Evolutionary conservation across 441 rosid species (phyloP).

Genomic region (Pelargonium cotyledonis): DNA sequence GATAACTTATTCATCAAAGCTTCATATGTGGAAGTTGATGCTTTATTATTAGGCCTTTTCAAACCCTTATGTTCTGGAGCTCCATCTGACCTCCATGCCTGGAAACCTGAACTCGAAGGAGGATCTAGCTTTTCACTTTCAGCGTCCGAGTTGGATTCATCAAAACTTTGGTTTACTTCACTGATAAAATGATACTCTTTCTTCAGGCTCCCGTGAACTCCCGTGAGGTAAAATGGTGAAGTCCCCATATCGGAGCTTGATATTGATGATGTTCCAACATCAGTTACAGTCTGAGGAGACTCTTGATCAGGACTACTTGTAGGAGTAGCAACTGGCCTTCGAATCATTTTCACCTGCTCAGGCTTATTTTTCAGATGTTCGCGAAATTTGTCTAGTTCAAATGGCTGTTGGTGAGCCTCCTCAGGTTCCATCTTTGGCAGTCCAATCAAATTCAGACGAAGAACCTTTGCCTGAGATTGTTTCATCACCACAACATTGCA

Average conservation of each 20-base stretch:
- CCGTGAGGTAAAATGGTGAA: constrained; percentile 68
- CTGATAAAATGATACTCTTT: constrained; percentile 48
- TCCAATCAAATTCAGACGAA: constrained; percentile 88
- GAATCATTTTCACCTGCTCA: constrained; percentile 40
- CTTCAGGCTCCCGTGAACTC: constrained; percentile 50
- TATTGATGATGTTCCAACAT: constrained; percentile 85
- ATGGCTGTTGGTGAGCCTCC: constrained; percentile 29
- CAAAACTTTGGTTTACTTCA: constrained; percentile 47
- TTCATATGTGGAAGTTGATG: constrained; percentile 44
- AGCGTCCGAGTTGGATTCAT: constrained; percentile 68
- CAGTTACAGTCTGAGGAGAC: constrained; percentile 80
- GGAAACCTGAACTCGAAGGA: neutral
- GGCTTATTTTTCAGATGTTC: constrained; percentile 34
- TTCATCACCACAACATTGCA: constrained; percentile 95
- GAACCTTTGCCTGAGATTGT: constrained; percentile 79
- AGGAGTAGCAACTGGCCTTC: constrained; percentile 83
- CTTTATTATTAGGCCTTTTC: constrained; percentile 39
- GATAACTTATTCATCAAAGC: constrained; percentile 68
- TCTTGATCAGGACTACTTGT: constrained; percentile 92
- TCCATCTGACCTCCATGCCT: too few species aligned
- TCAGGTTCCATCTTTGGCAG: constrained; percentile 45
- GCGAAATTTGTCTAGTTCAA: constrained; percentile 40
- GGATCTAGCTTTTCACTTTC: constrained; percentile 36
- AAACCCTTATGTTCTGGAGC: too few species aligned
- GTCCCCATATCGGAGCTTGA: constrained; percentile 91